Evolutionary conservation across 2,329 filamentous ascomycete genomes (phyloP).

Genomic region (Escovopsis sp.): DNA sequence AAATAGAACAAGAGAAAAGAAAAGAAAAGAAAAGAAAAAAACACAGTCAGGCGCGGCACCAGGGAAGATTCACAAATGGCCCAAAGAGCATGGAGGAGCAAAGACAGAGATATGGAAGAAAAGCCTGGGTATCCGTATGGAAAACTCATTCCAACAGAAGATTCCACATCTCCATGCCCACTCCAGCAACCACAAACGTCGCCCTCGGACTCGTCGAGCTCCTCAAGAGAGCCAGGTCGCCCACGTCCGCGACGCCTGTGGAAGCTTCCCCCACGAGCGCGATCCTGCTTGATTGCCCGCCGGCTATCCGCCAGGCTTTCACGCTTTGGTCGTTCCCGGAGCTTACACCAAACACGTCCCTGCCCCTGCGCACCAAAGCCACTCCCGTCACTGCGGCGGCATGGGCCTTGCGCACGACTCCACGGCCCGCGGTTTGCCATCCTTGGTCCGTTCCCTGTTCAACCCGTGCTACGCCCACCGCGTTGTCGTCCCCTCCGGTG

Average conservation of each 20-base stretch:
- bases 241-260: conserved; percentile 47
- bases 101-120: no score
- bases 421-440: conserved; percentile 12
- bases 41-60: no score
- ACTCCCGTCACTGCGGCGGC: conserved; percentile 56
- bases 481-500: conserved; percentile 82
- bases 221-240: conserved; percentile 31
- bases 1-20: no score
- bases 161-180: conserved; percentile 32
- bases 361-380: conserved; percentile 17
- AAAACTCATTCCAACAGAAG: background rate
- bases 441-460: conserved; percentile 7
- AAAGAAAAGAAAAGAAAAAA: no score
- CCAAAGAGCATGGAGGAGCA: no score
- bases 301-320: conserved; percentile 35
- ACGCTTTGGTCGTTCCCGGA: conserved; percentile 48
- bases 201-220: conserved; percentile 2
- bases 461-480: conserved; percentile 42
- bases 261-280: conserved; percentile 34
- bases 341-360: conserved; percentile 22
- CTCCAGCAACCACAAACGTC: conserved; percentile 27
- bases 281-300: conserved; percentile 13
- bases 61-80: no score
- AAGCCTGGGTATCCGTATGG: no score
- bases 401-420: conserved; percentile 39